These are phyloP conservation scores for Vitis rupestris DNA, from an alignment of 164 flowering plant genomes.

Conservation along the genomic window DNA sequence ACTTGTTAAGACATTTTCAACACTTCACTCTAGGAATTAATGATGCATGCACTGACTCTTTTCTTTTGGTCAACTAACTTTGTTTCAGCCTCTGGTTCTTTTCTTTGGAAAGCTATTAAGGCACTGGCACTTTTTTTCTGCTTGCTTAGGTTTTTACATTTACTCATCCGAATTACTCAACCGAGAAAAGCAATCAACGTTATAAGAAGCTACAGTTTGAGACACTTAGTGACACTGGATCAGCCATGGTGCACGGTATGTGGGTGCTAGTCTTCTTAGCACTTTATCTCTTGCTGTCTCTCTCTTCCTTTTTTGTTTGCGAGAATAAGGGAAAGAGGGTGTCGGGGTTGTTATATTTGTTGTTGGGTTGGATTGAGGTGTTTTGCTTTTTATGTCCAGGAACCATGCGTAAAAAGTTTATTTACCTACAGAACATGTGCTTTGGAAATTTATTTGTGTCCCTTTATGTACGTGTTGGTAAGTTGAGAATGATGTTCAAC, in stretches of 20 bases:
- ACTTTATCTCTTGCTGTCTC: background rate
- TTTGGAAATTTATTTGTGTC: background rate
- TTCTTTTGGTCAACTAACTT: too few relatives aligned
- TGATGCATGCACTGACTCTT: too few relatives aligned
- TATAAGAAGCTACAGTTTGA: constrained; percentile 76
- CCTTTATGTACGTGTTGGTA: background rate
- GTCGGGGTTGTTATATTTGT: too few relatives aligned
- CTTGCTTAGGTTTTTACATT: constrained; percentile 78
- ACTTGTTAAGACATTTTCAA: too few relatives aligned
- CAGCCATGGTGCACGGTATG: constrained; percentile 90
- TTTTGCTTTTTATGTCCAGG: too few relatives aligned
- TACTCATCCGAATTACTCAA: constrained; percentile 68
- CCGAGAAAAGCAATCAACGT: constrained; percentile 65
- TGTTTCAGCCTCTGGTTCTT: too few relatives aligned
- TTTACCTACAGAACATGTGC: background rate
- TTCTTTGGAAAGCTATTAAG: too few relatives aligned
- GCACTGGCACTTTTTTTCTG: constrained; percentile 5
- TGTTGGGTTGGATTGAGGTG: too few relatives aligned
- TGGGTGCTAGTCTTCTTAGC: background rate
- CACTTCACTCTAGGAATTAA: too few relatives aligned
- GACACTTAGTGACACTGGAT: constrained; percentile 76
- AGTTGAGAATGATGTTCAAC: background rate
- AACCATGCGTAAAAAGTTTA: too few relatives aligned
- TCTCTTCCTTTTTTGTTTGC: background rate
- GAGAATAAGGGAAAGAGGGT: too few relatives aligned